Evolutionary conservation across 306 rosid species (phyloP).

Genomic region (Trifolium repens): DNA sequence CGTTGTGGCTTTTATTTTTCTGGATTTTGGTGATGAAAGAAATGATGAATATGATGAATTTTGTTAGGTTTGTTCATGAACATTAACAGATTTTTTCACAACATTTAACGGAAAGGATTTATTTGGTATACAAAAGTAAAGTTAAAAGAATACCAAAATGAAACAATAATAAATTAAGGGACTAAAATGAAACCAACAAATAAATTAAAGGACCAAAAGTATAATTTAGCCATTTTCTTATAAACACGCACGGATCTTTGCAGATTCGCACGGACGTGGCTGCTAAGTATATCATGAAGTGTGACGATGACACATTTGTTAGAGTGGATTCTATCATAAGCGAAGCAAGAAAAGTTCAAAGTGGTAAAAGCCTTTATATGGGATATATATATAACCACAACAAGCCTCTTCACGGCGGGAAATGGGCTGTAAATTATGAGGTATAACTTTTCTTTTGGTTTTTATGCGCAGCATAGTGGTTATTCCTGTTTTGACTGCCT

Average conservation of each 20-base stretch:
- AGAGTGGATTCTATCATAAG: slow-evolving; percentile 76
- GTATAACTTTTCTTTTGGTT: slow-evolving; percentile 45
- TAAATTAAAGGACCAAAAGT: too few species aligned
- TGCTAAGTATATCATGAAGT: slow-evolving; percentile 88
- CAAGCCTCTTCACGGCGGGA: slow-evolving; percentile 86
- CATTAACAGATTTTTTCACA: too few species aligned
- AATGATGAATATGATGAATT: too few species aligned
- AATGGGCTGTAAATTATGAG: slow-evolving; percentile 99
- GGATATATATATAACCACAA: slow-evolving; percentile 93
- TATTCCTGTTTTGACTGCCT: too few species aligned
- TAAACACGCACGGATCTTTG: slow-evolving; percentile 30
- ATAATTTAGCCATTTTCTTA: neutral
- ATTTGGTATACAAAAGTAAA: too few species aligned
- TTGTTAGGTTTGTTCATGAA: too few species aligned
- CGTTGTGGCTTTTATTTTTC: too few species aligned
- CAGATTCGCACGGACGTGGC: slow-evolving; percentile 62
- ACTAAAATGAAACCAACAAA: too few species aligned
- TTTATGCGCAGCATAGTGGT: neutral
- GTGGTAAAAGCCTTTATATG: slow-evolving; percentile 69
- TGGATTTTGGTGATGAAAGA: too few species aligned
- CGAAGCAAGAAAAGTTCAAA: slow-evolving; percentile 59
- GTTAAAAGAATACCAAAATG: too few species aligned
- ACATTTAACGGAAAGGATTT: too few species aligned
- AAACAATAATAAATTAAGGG: too few species aligned
- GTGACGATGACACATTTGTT: slow-evolving; percentile 96